Conservation (phyloP, 192 early-diverging fungal species). For the Coemansia sp. region DNA sequence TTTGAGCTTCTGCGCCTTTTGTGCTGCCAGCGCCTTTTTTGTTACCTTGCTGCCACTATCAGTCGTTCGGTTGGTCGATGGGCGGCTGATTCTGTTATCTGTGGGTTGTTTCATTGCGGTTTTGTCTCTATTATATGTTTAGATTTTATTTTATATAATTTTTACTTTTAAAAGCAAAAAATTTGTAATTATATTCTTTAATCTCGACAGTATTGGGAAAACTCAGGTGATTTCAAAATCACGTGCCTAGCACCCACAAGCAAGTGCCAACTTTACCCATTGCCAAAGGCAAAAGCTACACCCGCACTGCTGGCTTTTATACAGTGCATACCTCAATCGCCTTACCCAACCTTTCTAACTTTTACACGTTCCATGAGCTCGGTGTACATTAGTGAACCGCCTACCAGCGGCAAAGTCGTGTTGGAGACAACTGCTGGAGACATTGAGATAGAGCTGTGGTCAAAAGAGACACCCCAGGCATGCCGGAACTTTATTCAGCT, state of each 20-base stretch:
- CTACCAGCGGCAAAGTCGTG: constrained; percentile 70
- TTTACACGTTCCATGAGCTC: constrained; percentile 30
- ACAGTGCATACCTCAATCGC: too few relatives aligned
- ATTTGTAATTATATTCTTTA: not conserved
- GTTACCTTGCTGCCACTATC: not conserved
- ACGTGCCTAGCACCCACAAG: not conserved
- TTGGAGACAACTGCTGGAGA: constrained; percentile 83
- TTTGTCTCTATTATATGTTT: not conserved
- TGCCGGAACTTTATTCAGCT: constrained; percentile 96
- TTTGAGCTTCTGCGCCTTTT: constrained; percentile 16
- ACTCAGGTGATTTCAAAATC: not conserved
- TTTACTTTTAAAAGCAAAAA: not conserved
- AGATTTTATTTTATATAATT: not conserved
- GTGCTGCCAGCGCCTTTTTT: not conserved
- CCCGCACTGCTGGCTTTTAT: too few relatives aligned
- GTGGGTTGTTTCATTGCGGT: not conserved
- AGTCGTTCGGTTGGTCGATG: not conserved
- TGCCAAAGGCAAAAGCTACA: not conserved
- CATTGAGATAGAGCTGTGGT: constrained; percentile 90
- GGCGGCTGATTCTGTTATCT: not conserved
- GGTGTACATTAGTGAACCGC: constrained; percentile 50
- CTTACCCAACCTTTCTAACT: too few relatives aligned
- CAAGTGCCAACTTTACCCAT: not conserved
- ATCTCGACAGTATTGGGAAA: not conserved
- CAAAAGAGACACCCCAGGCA: constrained; percentile 89